Evolutionary conservation across 768 basidiomycete genomes (phyloP), one percentile per base, ranked within the genome.

Genomic region (Lactifluus pinguis): DNA sequence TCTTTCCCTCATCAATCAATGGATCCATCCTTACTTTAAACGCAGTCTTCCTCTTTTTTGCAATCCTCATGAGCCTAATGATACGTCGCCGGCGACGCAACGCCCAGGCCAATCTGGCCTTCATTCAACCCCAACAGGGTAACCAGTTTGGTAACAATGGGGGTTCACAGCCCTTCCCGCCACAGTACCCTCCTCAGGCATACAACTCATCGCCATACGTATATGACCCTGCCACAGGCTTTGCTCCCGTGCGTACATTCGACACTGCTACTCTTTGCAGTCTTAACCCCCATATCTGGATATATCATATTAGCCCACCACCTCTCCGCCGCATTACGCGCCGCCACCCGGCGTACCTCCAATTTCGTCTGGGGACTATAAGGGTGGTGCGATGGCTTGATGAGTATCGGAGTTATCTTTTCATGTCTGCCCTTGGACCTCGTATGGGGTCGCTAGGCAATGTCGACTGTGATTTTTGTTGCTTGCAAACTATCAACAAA

Each of bases 111-210:
- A 57, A 62, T 47, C 45, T 62, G 0, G 51, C 45, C 4, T 62
- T 42, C 30, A 5, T n/a, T n/a, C 49, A 47, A 0, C 60, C 56
- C 6, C 11, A 9, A 2, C 36, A 9, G 0, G 25, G 2, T 1
- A 34, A 15, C 9, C 49, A 17, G 6, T 57, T 45, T 3, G 36
- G 14, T 6, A 17, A 6, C 9, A 55, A 34, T 3, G 47, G 45
- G 0, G 50, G 44, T 13, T 25, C 39, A 8, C 6, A 13, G 0
- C 30, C 48, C 1, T 55, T 21, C 5, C 7, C 3, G 11, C 61
- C 61, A 3, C 61, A 62, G 44, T 62, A 62, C 25, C 61, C 61
- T 4, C 61, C 61, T 0, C 55, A 39, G 21, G 44, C 56, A 1
- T 32, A 62, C n/a, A 44, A 49, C 19, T 6, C 11, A 7, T 11